Percentiles rank a stretch among this genome's conserved stretches.
Conservation (phyloP, 495 filamentous ascomycete genomes). For the Jackrogersella multiformis region DNA sequence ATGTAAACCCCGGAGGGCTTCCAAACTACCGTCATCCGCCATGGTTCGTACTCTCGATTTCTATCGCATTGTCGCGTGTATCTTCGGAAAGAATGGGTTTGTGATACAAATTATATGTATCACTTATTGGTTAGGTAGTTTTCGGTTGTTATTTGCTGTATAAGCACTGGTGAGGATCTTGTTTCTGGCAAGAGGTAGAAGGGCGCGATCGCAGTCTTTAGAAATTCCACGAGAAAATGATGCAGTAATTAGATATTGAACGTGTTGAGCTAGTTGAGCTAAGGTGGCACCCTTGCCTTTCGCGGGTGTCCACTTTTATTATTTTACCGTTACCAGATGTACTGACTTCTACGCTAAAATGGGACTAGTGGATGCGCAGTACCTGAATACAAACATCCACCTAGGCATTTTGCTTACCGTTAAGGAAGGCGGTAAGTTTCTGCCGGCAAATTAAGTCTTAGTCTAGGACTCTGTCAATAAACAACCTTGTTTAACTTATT, state of each 20-base stretch:
- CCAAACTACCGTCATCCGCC: conserved; percentile 71
- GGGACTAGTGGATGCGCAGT: not conserved
- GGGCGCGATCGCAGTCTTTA: conserved; percentile 21
- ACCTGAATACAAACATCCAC: not conserved
- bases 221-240: conserved; percentile 41
- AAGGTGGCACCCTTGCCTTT: conserved; percentile 8
- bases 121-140: not conserved
- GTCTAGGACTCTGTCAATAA: conserved; percentile 1
- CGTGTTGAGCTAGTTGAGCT: conserved; percentile 41
- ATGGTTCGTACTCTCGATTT: conserved; percentile 55
- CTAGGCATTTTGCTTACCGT: not conserved
- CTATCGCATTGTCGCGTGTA: conserved; percentile 42
- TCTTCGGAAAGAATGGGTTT: not conserved
- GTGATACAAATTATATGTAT: conserved; percentile 15
- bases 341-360: not conserved
- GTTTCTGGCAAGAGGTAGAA: conserved; percentile 2
- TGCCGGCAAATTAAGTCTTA: conserved; percentile 24
- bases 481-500: too few species aligned
- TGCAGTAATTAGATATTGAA: too few species aligned
- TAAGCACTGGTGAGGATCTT: not conserved
- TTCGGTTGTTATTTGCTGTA: conserved; percentile 3
- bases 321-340: not conserved
- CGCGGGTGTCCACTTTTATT: conserved; percentile 7
- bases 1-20: conserved; percentile 77
- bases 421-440: conserved; percentile 19